Conservation (phyloP, 208 protist genomes). For the Vickermania spadyakhi region DNA sequence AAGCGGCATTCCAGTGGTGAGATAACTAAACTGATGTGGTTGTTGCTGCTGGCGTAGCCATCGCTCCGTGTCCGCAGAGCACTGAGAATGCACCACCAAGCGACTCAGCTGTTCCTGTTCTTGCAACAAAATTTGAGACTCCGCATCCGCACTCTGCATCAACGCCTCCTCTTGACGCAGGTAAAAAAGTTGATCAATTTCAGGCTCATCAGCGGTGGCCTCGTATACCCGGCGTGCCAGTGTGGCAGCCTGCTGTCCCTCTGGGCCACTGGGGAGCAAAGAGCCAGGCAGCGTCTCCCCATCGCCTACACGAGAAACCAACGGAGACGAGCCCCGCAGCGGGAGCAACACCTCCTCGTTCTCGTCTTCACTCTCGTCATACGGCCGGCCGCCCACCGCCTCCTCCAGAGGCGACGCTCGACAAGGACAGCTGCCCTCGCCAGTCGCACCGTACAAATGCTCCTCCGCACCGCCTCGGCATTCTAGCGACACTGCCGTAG, state of each 20-base stretch:
- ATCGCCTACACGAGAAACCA: neutral
- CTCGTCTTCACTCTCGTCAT: neutral
- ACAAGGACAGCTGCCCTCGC: too few species aligned
- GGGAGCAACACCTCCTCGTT: neutral
- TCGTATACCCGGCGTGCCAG: too few species aligned
- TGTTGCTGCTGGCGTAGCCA: neutral
- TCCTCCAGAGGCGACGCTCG: too few species aligned
- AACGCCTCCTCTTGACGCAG: neutral
- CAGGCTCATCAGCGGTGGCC: neutral
- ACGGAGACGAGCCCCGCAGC: neutral
- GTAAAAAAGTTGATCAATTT: neutral
- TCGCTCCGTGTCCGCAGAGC: neutral
- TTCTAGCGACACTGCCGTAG: neutral
- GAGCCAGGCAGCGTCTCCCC: too few species aligned
- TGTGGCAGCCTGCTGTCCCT: too few species aligned
- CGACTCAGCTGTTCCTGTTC: neutral
- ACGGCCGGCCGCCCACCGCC: neutral
- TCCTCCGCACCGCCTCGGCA: too few species aligned
- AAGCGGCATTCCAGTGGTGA: too few species aligned
- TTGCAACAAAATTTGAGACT: neutral
- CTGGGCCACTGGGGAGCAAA: too few species aligned
- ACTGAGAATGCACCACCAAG: neutral
- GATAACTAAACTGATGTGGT: too few species aligned
- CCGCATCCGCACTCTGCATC: neutral
- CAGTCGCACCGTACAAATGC: too few species aligned